Conservation (phyloP, 208 protist species). For the Leishmania tarentolae region DNA sequence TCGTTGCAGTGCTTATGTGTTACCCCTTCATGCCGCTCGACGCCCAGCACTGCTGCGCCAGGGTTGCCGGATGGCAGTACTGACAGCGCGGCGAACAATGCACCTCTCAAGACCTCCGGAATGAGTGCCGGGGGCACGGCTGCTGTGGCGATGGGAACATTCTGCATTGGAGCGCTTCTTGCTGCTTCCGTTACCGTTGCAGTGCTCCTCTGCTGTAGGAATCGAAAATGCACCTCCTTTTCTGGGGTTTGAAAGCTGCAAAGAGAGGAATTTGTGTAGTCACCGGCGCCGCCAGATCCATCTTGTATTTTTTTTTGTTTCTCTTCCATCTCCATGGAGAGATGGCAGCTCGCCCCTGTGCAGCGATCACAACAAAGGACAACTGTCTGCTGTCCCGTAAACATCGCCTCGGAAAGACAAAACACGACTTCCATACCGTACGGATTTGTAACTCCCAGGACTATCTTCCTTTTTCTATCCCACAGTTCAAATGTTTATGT, state of each 20-base stretch:
- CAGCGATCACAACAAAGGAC: background rate
- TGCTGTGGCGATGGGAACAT: conserved; percentile 12
- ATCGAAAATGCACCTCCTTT: background rate
- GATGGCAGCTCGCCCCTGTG: background rate
- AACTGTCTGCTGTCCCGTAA: background rate
- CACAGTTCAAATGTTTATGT: background rate
- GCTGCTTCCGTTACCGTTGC: conserved; percentile 15
- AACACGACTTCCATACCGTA: background rate
- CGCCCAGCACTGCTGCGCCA: background rate
- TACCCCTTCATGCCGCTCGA: conserved; percentile 5
- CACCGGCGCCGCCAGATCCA: background rate
- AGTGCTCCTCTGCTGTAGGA: conserved; percentile 4
- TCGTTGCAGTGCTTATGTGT: conserved; percentile 32
- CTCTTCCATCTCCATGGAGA: background rate
- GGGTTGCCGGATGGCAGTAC: background rate
- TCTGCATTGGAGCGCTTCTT: conserved; percentile 8
- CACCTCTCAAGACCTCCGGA: background rate
- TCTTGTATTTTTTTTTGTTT: background rate
- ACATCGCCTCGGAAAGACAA: background rate
- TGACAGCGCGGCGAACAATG: background rate
- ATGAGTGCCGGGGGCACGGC: conserved; percentile 7
- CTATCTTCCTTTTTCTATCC: background rate
- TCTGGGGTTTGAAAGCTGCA: background rate
- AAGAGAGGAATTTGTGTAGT: background rate
- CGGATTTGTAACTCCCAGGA: background rate